Evolutionary conservation across 2,329 filamentous ascomycete species (phyloP).

Genomic region (Neofusicoccum cordaticola): DNA sequence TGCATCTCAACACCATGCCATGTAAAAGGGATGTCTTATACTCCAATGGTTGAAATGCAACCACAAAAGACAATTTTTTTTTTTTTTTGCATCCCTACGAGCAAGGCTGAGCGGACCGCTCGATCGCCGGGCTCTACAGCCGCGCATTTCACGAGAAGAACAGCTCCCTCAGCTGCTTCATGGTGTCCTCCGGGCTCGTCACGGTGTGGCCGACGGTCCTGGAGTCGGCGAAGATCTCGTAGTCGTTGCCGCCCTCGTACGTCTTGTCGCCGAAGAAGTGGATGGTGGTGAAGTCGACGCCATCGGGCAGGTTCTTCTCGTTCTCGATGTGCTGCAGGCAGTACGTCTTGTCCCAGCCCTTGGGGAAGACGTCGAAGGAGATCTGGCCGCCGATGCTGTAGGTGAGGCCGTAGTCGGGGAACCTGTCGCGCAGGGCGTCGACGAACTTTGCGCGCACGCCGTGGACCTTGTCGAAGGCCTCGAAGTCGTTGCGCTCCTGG

Average conservation of each 20-base stretch:
- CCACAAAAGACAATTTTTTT: no score
- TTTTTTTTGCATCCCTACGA: no score
- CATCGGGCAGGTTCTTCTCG: slow-evolving; percentile 64
- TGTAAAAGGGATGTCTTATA: no score
- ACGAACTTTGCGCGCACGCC: slow-evolving; percentile 77
- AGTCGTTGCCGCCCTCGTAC: slow-evolving; percentile 86
- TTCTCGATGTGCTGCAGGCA: slow-evolving; percentile 83
- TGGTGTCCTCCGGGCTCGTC: slow-evolving; percentile 76
- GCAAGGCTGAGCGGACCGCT: no score
- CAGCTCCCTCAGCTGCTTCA: slow-evolving; percentile 73
- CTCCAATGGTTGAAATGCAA: no score
- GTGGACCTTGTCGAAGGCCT: slow-evolving; percentile 75
- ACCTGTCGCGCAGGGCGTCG: slow-evolving; percentile 71
- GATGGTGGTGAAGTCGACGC: slow-evolving; percentile 77
- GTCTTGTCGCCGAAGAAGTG: slow-evolving; percentile 99
- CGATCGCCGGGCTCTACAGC: no score
- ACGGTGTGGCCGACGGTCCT: slow-evolving; percentile 86
- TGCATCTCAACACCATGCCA: not conserved
- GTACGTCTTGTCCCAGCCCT: slow-evolving; percentile 98
- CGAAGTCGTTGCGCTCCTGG: slow-evolving; percentile 77
- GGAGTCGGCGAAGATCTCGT: slow-evolving; percentile 82
- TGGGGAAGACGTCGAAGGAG: slow-evolving; percentile 96
- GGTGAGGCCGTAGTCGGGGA: slow-evolving; percentile 80
- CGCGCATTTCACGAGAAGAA: slow-evolving; percentile 48
- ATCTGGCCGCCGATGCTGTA: slow-evolving; percentile 97